Conservation (phyloP, 345 rosid species). For the Salix udensis region DNA sequence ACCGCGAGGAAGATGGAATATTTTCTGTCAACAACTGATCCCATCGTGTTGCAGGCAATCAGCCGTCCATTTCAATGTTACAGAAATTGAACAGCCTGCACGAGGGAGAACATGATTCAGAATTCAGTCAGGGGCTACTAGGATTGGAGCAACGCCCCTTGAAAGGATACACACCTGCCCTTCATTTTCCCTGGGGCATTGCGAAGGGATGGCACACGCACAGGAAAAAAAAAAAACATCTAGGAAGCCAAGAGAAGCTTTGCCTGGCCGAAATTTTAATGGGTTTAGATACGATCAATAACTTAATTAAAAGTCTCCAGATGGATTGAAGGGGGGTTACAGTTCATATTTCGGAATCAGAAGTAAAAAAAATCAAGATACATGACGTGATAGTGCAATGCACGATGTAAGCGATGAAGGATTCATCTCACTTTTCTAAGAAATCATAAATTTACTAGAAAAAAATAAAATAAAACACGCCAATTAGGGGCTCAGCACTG, state of each 20-base stretch:
- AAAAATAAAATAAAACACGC: no score
- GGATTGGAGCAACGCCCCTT: not conserved
- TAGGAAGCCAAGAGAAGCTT: not conserved
- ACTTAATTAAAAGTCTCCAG: no score
- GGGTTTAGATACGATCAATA: not conserved
- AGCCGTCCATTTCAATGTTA: not conserved
- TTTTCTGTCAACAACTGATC: not conserved
- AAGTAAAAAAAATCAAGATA: not conserved
- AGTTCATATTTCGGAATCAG: no score
- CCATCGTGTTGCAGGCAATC: not conserved
- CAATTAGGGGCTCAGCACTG: no score
- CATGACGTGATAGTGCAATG: not conserved
- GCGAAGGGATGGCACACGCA: not conserved
- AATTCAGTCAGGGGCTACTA: not conserved
- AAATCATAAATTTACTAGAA: no score
- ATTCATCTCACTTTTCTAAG: not conserved
- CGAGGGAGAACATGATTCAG: not conserved
- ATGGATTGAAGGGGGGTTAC: no score
- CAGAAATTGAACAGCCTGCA: not conserved
- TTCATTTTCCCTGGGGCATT: not conserved
- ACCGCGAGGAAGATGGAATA: not conserved
- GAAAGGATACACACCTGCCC: not conserved
- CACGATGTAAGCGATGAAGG: not conserved
- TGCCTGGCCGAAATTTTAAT: not conserved
- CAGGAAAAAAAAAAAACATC: fast-evolving